These are phyloP conservation scores for Leersia perrieri DNA, from an alignment of 176 grass and related monocot species.

Conservation along the genomic window DNA sequence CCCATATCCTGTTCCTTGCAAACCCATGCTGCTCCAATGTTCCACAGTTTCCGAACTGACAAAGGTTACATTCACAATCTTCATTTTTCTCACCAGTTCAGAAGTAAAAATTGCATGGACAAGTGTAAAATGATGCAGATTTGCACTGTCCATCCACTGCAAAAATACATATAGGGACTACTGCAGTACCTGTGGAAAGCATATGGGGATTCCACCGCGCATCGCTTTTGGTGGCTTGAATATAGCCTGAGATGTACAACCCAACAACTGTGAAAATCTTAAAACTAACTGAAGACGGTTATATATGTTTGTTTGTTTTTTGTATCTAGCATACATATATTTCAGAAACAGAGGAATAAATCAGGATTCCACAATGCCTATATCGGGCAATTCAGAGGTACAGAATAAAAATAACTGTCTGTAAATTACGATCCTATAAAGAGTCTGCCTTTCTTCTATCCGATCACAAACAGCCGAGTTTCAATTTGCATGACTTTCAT, in stretches of 20 bases:
- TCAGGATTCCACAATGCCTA: neutral
- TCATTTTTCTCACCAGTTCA: neutral
- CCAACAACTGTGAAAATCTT: neutral
- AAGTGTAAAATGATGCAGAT: neutral
- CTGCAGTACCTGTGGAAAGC: conserved; percentile 42
- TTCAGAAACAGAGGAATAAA: neutral
- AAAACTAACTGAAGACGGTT: neutral
- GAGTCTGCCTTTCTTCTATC: neutral
- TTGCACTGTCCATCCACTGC: neutral
- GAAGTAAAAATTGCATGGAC: conserved; percentile 4
- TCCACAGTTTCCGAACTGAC: conserved; percentile 61
- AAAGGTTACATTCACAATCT: neutral
- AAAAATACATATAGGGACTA: neutral
- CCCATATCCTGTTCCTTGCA: conserved; percentile 87
- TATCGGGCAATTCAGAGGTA: neutral
- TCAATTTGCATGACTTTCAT: neutral
- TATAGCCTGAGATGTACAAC: conserved; percentile 31
- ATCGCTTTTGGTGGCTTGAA: conserved; percentile 29
- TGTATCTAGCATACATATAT: neutral
- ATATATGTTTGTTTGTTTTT: too few relatives aligned
- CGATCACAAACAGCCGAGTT: neutral
- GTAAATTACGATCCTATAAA: neutral
- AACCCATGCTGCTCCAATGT: conserved; percentile 85
- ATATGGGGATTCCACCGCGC: conserved; percentile 43
- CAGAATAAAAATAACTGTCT: neutral